A percentile compares a stretch with the other conserved stretches of the same genome.
Conservation (phyloP, 164 flowering plant genomes). For the Liquidambar formosana region DNA sequence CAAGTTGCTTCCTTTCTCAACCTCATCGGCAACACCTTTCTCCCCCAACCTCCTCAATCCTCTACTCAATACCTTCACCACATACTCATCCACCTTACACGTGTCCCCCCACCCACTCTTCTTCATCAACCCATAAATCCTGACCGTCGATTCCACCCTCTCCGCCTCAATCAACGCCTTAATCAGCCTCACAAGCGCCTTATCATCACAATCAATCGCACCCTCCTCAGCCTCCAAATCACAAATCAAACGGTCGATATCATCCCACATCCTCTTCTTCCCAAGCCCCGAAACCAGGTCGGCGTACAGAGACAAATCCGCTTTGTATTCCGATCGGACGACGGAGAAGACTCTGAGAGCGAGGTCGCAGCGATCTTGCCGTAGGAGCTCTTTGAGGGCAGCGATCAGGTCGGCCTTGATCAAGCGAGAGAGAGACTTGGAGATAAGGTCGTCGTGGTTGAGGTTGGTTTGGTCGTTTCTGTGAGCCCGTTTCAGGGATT, state of each 20-base stretch:
- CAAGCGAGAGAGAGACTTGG: conserved; percentile 58
- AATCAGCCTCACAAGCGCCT: conserved; percentile 52
- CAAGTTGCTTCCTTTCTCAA: conserved; percentile 42
- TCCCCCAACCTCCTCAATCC: conserved; percentile 78
- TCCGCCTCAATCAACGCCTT: conserved; percentile 54
- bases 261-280: conserved; percentile 47
- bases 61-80: conserved; percentile 60
- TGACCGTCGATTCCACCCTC: conserved; percentile 56
- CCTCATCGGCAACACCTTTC: conserved; percentile 50
- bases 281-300: conserved; percentile 51
- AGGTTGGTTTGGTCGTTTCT: conserved; percentile 16
- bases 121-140: conserved; percentile 64
- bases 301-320: conserved; percentile 54
- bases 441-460: conserved; percentile 20
- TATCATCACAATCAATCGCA: conserved; percentile 28
- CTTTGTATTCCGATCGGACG: conserved; percentile 54
- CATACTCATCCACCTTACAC: conserved; percentile 51
- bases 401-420: conserved; percentile 81
- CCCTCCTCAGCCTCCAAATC: conserved; percentile 42
- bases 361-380: conserved; percentile 65
- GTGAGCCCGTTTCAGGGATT: conserved; percentile 73
- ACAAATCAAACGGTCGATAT: conserved; percentile 56
- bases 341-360: conserved; percentile 61
- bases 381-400: conserved; percentile 73
- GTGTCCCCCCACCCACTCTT: conserved; percentile 42